These are phyloP conservation scores for Aschersonia sp. DNA, from an alignment of 2,329 filamentous ascomycete species.

Conservation along the genomic window DNA sequence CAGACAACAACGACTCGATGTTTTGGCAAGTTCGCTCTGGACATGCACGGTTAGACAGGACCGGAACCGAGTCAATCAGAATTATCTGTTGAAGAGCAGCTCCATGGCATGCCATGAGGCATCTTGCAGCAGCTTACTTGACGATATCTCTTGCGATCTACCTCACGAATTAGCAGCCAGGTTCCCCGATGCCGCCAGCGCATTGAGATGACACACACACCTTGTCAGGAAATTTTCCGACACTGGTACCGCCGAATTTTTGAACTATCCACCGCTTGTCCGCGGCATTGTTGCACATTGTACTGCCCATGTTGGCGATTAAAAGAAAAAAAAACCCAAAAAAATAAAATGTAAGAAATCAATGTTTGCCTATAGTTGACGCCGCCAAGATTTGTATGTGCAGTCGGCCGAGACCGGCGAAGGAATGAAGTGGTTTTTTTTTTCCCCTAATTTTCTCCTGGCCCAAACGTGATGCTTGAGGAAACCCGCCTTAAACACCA, in stretches of 20 bases:
- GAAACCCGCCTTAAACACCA: too few relatives aligned
- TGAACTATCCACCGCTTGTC: slow-evolving; percentile 66
- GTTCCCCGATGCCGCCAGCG: neutral
- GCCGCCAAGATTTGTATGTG: too few relatives aligned
- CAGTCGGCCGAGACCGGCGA: too few relatives aligned
- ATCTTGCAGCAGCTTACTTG: slow-evolving; percentile 16
- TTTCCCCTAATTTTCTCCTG: too few relatives aligned
- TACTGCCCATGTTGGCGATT: slow-evolving; percentile 15
- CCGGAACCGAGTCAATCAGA: neutral
- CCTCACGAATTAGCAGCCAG: slow-evolving; percentile 1
- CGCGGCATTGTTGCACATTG: slow-evolving; percentile 19
- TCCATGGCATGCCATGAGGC: neutral
- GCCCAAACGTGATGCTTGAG: too few relatives aligned
- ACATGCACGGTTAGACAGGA: neutral
- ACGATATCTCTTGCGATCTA: slow-evolving; percentile 29
- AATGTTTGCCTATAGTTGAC: too few relatives aligned
- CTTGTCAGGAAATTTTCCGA: slow-evolving; percentile 80
- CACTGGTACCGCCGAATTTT: slow-evolving; percentile 90
- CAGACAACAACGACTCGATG: slow-evolving; percentile 85
- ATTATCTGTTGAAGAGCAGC: neutral
- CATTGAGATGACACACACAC: slow-evolving; percentile 17
- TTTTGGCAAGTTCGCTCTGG: slow-evolving; percentile 35
- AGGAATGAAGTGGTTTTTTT: too few relatives aligned
- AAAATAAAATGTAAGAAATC: neutral
- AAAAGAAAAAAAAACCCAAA: neutral